phyloP scores from a whole-genome alignment of 2,329 filamentous ascomycete genomes.

The Claviceps purpurea region DNA sequence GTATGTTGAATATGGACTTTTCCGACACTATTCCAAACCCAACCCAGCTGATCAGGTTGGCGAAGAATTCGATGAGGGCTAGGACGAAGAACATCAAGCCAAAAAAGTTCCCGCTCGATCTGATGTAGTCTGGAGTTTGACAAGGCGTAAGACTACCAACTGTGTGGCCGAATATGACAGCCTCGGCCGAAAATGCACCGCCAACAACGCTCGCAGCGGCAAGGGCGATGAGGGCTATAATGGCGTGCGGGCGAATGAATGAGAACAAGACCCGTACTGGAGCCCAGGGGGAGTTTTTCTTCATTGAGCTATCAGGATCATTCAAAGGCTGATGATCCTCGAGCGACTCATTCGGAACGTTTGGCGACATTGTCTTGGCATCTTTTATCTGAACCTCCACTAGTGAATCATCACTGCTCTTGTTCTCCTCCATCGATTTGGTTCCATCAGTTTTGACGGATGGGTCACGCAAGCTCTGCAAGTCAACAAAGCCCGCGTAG shows the following conservation, averaged over 20 bases:
- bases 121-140: slow-evolving; percentile 24
- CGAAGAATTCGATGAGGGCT: slow-evolving; percentile 28
- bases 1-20: slow-evolving; percentile 48
- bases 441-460: slow-evolving; percentile 2
- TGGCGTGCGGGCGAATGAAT: slow-evolving; percentile 6
- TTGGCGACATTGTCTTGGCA: neutral
- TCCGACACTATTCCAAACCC: slow-evolving; percentile 41
- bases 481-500: slow-evolving; percentile 33
- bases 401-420: neutral
- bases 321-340: neutral
- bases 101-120: slow-evolving; percentile 31
- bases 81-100: slow-evolving; percentile 42
- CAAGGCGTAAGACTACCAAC: slow-evolving; percentile 33
- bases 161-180: slow-evolving; percentile 34
- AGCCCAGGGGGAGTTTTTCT: neutral
- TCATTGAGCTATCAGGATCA: neutral
- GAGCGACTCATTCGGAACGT: neutral
- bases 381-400: neutral
- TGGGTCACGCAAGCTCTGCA: slow-evolving; percentile 8
- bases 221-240: slow-evolving; percentile 3
- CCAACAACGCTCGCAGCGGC: slow-evolving; percentile 33
- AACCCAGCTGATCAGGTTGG: slow-evolving; percentile 40
- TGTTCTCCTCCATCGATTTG: neutral
- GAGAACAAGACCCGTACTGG: neutral
- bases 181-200: slow-evolving; percentile 37